Conservation (phyloP, 129 eudicot genomes). For the Helianthus annuus region HanXRQr2.0-SUNRISE NC_035444.2:156154549-156155048, state of each 20-base stretch:
- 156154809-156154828: neutral
- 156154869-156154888: constrained; percentile 78
- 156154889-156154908: constrained; percentile 90
- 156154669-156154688: neutral
- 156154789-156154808: neutral
- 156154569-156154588: constrained; percentile 70
- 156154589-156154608: constrained; percentile 71
- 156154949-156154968: neutral
- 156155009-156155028: constrained; percentile 94
- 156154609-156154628: constrained; percentile 72
- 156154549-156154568: too few relatives aligned
- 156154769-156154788: constrained; percentile 46
- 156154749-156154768: constrained; percentile 74
- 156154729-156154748: constrained; percentile 92
- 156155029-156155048: constrained; percentile 86
- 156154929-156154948: neutral
- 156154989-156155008: constrained; percentile 76
- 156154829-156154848: constrained; percentile 51
- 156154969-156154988: neutral
- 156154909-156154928: constrained; percentile 69
- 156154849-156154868: constrained; percentile 96
- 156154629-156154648: neutral
- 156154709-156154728: constrained; percentile 87
- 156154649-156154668: neutral
- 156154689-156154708: constrained; percentile 78